Base-by-base conservation (phyloP, 2,329 filamentous ascomycete species). In the Passalora sequoiae region DNA sequence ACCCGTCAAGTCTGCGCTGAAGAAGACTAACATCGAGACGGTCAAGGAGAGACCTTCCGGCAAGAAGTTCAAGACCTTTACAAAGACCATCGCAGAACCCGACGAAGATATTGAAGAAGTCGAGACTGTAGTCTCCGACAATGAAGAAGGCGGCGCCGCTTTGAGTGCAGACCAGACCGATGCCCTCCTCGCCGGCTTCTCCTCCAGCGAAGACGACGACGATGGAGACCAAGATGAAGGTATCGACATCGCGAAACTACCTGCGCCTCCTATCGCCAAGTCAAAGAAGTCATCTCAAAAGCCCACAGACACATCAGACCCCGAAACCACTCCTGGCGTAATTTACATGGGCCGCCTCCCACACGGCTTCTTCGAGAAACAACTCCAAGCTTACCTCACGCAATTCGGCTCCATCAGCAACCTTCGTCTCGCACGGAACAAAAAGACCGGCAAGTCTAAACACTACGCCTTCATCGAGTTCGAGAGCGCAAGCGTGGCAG, bases 381-480 rank as follows among this genome's bases (percentile, higher is more conserved):
- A 97, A 70, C 94, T 98, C 84, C 81, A 80, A 57, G 81, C 83
- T 53, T 98, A 97, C 74, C 94, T 97, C 63, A 78, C 81, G 42
- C 92, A 98, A 67, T 98, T 98, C 57, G 92, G 92, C 56, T 73
- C 79, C 10, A 88, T 98, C 58, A 78, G n/a, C 17, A 81, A 74
- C 43, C 75, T 96, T 44, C 83, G 91, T 51, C 76, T 98, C 32
- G 92, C 89, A 20, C 84, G 92, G 59, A 97, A 95, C 75, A 88
- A 86, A 68, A 84, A 84, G 66, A 97, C 89, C 1, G 92, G 92
- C 43, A 80, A 81, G 46, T 89, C 85, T 64, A 94, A 92, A 73
- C 92, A 97, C 73, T 94, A 85, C 62, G 92, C 88, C 22, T 98
- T 96, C 66, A 77, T 98, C 60, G 88, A 98, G 69, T 98, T 98